phyloP scores from a whole-genome alignment of 148 eudicot genomes.

The Arbutus unedo region DNA sequence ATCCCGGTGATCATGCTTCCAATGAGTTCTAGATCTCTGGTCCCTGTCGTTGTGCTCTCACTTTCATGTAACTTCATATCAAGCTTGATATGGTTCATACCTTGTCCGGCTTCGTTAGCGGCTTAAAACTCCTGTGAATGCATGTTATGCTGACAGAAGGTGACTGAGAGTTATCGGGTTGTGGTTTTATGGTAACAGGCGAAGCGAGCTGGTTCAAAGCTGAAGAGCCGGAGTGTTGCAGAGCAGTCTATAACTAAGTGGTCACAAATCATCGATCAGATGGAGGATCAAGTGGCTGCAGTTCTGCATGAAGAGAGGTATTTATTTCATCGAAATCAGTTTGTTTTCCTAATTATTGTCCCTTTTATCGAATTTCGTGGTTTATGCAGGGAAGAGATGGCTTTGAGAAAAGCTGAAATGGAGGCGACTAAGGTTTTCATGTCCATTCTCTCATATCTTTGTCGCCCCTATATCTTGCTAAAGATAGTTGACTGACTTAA shows the following conservation, averaged over 20 bases:
- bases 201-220: slow-evolving; percentile 83
- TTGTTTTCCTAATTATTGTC: background rate
- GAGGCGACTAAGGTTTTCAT: slow-evolving; percentile 79
- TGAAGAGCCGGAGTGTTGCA: slow-evolving; percentile 83
- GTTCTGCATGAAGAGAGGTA: slow-evolving; percentile 82
- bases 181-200: slow-evolving; percentile 30
- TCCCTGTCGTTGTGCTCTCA: background rate
- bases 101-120: background rate
- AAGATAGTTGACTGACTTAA: background rate
- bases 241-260: slow-evolving; percentile 80
- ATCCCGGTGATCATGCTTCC: background rate
- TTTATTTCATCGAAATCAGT: background rate
- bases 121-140: background rate
- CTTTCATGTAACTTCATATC: background rate
- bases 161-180: slow-evolving; percentile 4
- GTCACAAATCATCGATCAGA: slow-evolving; percentile 72
- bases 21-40: slow-evolving; percentile 9
- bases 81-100: background rate
- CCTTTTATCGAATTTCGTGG: background rate
- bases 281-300: slow-evolving; percentile 82
- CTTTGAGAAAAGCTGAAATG: slow-evolving; percentile 97
- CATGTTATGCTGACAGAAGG: background rate
- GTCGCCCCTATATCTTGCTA: background rate
- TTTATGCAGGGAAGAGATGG: slow-evolving; percentile 79
- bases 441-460: slow-evolving; percentile 11